Conservation (phyloP, 2,329 filamentous ascomycete species). For the Ophiocordyceps robertsii region DNA sequence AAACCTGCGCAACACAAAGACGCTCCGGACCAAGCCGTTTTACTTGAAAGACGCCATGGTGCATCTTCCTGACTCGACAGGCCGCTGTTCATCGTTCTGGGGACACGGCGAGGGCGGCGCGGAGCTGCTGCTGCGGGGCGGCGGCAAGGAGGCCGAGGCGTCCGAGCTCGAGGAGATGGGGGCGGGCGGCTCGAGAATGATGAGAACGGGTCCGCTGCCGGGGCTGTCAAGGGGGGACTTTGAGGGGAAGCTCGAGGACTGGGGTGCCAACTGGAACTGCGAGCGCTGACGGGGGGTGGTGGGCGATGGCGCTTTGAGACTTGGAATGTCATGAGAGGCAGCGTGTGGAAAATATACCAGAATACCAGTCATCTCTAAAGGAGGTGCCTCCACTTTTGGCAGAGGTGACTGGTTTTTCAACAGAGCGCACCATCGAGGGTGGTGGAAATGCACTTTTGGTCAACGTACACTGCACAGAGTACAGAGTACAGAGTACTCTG, state of each 20-base stretch:
- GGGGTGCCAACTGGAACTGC: constrained; percentile 9
- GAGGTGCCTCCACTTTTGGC: no score
- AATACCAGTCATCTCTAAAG: no score
- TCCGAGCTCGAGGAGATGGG: not conserved
- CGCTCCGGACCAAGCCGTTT: constrained; percentile 9
- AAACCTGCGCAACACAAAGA: constrained; percentile 12
- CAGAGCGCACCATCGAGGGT: no score
- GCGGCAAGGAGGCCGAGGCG: not conserved
- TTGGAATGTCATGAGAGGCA: not conserved
- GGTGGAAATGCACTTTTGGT: no score
- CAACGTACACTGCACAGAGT: no score
- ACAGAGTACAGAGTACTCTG: no score
- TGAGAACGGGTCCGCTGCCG: not conserved
- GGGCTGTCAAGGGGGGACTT: not conserved
- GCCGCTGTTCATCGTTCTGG: constrained; percentile 4
- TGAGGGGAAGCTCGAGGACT: constrained; percentile 7
- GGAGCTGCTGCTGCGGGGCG: not conserved
- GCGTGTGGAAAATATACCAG: no score
- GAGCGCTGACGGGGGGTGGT: constrained; percentile 1
- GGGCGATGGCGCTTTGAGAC: not conserved
- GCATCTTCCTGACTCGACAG: constrained; percentile 8
- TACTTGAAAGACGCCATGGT: constrained; percentile 10
- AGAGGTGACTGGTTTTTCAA: no score
- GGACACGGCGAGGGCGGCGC: not conserved
- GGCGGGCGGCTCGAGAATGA: not conserved